Evolutionary conservation across 257 asterid genomes (phyloP), one percentile per base, ranked within the genome.

Genomic region (Thymus quinquecostatus): DNA sequence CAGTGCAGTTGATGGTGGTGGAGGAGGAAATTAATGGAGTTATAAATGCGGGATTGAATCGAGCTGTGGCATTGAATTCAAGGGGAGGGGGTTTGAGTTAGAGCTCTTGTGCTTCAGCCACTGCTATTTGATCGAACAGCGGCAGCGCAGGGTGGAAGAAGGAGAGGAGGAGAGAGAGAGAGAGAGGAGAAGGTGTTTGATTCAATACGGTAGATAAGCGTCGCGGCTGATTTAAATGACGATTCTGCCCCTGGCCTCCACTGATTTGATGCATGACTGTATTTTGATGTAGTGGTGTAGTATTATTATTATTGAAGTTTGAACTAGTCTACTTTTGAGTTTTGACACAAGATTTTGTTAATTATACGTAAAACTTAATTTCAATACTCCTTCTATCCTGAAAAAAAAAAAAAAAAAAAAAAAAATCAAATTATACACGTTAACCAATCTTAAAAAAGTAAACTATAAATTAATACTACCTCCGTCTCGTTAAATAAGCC

Each of bases 1-100:
- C 77, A 38, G 79, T 21, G 70, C 85, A 76, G 88, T 66, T 83
- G 85, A 81, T 78, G 75, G 50, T 75, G 82, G 85, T 83, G 68
- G 82, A 0, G 80, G 27, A 69, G 54, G 34, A 75, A 75, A 72
- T 79, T 69, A 79, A 76, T 76, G 84, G 69, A 43, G 60, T 61
- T 69, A 56, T 72, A 29, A 76, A 65, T 72, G 75, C 69, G 59
- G 41, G 38, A 60, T 62, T 70, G 77, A 51, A 50, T 74, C 5
- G 75, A 61, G 68, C 64, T 60, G 72, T 67, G 38, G 57, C 50
- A 58, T 58, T 29, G 60, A 61, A 71, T 68, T 4, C 21, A 30
- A 51, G 59, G 59, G 14, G 48, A 8, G 38, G 49, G 12, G 63
- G 33, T 10, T 59, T 34, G 60, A 56, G 29, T 13, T 28, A 12